Percentiles rank a stretch among this genome's conserved stretches.
phyloP scores from a whole-genome alignment of 2,329 filamentous ascomycete genomes.

The Periconia sp. region DNA sequence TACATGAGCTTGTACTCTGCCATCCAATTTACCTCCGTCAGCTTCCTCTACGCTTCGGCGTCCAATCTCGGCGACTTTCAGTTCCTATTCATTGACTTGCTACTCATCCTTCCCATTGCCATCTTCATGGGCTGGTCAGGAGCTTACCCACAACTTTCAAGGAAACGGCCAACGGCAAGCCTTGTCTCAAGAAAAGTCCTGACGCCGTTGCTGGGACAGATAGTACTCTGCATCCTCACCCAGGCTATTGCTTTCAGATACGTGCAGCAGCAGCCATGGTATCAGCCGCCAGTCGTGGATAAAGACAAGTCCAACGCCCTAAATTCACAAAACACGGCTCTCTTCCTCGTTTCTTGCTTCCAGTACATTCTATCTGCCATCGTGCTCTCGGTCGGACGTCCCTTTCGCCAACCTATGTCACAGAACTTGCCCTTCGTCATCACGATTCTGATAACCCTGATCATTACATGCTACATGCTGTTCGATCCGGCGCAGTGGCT shows the following conservation, averaged over 20 bases:
- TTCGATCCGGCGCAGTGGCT: constrained; percentile 74
- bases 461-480: constrained; percentile 80
- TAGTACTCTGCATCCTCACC: constrained; percentile 76
- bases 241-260: constrained; percentile 76
- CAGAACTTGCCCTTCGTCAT: constrained; percentile 86
- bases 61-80: constrained; percentile 98
- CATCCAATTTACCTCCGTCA: constrained; percentile 98
- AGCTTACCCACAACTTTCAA: constrained; percentile 75
- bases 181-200: constrained; percentile 93
- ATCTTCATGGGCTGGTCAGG: constrained; percentile 99
- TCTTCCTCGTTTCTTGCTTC: constrained; percentile 91
- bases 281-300: constrained; percentile 78
- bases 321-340: constrained; percentile 90
- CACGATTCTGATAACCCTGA: constrained; percentile 72
- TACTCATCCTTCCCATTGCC: constrained; percentile 91
- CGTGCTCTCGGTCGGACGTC: constrained; percentile 87
- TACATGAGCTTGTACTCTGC: constrained; percentile 99
- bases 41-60: constrained; percentile 91
- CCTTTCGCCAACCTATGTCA: constrained; percentile 81
- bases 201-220: constrained; percentile 87
- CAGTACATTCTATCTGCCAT: constrained; percentile 93
- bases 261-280: constrained; percentile 83
- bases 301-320: constrained; percentile 81
- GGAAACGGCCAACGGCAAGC: constrained; percentile 88
- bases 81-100: constrained; percentile 93